Evolutionary conservation across 83 land plant genomes (phyloP).

Genomic region (Larix sibirica): DNA sequence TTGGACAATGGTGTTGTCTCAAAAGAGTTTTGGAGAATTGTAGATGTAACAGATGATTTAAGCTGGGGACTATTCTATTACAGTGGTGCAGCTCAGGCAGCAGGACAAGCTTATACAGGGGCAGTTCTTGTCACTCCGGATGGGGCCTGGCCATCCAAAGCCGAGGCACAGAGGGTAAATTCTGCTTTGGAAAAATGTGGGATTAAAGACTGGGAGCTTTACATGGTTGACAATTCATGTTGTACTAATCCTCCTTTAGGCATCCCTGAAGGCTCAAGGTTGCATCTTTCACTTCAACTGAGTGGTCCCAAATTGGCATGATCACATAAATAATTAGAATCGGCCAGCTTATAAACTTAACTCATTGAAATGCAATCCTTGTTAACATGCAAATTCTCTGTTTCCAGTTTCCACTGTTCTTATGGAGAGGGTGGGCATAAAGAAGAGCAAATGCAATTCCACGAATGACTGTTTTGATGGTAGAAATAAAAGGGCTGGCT

Average conservation of each 20-base stretch:
- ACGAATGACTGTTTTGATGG: no score
- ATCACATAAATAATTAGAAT: no score
- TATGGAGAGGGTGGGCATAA: no score
- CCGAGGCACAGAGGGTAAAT: slow-evolving; percentile 36
- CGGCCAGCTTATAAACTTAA: no score
- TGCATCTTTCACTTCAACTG: slow-evolving; percentile 35
- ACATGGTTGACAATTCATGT: slow-evolving; percentile 68
- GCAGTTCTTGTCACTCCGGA: slow-evolving; percentile 92
- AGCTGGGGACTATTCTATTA: slow-evolving; percentile 95
- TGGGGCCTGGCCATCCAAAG: slow-evolving; percentile 73
- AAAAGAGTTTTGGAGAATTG: slow-evolving; percentile 95
- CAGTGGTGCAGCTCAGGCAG: slow-evolving; percentile 87
- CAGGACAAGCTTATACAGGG: slow-evolving; percentile 95
- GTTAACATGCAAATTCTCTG: no score
- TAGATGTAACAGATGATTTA: slow-evolving; percentile 81
- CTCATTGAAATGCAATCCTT: no score
- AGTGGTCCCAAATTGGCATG: no score
- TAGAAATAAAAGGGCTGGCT: no score
- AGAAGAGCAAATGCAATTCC: no score
- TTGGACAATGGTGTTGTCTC: slow-evolving; percentile 97
- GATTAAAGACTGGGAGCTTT: slow-evolving; percentile 92
- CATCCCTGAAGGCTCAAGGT: slow-evolving; percentile 80
- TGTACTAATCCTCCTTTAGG: slow-evolving; percentile 77
- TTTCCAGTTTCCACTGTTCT: no score
- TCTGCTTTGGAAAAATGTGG: slow-evolving; percentile 83